These are phyloP conservation scores for Salix purpurea DNA, from an alignment of 345 rosid species.

Conservation along the genomic window DNA sequence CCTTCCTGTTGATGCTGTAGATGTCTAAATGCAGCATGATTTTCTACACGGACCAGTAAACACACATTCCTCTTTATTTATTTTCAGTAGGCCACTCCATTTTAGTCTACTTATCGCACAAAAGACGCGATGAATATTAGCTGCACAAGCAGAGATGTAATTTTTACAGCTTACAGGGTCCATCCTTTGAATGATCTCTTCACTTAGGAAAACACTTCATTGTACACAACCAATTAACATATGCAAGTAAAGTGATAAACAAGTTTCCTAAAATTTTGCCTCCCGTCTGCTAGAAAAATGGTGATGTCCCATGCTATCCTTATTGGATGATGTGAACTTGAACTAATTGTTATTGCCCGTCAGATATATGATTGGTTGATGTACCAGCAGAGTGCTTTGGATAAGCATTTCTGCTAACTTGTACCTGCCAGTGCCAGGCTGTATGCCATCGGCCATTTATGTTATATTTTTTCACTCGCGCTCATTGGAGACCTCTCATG, in stretches of 20 bases:
- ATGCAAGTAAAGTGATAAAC: not conserved
- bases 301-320: not conserved
- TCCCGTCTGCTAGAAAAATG: no score
- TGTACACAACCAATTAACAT: conserved; percentile 14
- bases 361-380: not conserved
- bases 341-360: not conserved
- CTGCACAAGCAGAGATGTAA: conserved; percentile 12
- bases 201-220: not conserved
- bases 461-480: no score
- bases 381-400: not conserved
- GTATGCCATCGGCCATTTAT: no score
- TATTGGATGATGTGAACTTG: not conserved
- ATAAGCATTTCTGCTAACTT: not conserved
- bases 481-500: no score
- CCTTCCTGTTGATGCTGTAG: conserved; percentile 83
- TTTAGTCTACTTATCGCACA: not conserved
- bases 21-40: conserved; percentile 36
- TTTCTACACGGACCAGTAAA: not conserved
- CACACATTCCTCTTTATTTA: not conserved
- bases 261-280: not conserved
- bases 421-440: not conserved
- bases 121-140: conserved; percentile 6
- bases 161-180: not conserved
- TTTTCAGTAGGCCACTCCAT: not conserved
- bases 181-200: not conserved